These are phyloP conservation scores for Sarcomyxa edulis DNA, from an alignment of 768 basidiomycete species.

Conservation along the genomic window DNA sequence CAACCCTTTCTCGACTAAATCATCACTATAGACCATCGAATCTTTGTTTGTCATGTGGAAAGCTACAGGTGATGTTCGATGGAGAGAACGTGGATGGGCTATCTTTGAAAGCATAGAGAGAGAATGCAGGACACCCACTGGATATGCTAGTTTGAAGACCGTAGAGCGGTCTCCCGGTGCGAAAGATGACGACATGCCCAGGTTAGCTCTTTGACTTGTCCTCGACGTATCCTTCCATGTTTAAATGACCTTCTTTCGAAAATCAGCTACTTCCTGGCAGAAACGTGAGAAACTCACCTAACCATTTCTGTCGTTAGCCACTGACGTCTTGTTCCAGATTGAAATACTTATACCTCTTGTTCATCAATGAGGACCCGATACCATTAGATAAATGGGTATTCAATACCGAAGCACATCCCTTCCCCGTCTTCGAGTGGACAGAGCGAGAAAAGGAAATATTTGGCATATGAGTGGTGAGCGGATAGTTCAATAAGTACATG, in stretches of 20 bases:
- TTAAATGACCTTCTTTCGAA: background rate
- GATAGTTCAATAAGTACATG: too few relatives aligned
- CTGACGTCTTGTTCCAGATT: background rate
- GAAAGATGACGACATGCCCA: constrained; percentile 64
- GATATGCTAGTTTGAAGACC: constrained; percentile 54
- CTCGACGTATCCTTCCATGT: background rate
- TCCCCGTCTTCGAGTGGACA: constrained; percentile 62
- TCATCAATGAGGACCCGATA: constrained; percentile 48
- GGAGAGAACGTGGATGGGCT: constrained; percentile 68
- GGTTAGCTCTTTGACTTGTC: constrained; percentile 38
- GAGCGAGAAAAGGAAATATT: constrained; percentile 44
- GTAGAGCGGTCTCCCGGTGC: constrained; percentile 38
- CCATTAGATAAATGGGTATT: constrained; percentile 54
- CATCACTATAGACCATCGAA: constrained; percentile 55
- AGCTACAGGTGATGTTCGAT: constrained; percentile 58
- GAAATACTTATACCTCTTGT: constrained; percentile 61
- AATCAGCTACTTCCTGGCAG: constrained; percentile 41
- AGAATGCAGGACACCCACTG: constrained; percentile 49
- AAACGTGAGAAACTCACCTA: constrained; percentile 30
- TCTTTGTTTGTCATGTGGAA: constrained; percentile 70
- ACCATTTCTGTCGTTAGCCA: background rate
- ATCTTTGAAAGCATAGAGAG: constrained; percentile 65
- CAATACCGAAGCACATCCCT: constrained; percentile 69
- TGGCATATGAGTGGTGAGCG: too few relatives aligned
- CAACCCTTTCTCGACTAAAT: background rate